Base-by-base conservation (phyloP, 306 rosid species). In the Medicago arabica region DNA sequence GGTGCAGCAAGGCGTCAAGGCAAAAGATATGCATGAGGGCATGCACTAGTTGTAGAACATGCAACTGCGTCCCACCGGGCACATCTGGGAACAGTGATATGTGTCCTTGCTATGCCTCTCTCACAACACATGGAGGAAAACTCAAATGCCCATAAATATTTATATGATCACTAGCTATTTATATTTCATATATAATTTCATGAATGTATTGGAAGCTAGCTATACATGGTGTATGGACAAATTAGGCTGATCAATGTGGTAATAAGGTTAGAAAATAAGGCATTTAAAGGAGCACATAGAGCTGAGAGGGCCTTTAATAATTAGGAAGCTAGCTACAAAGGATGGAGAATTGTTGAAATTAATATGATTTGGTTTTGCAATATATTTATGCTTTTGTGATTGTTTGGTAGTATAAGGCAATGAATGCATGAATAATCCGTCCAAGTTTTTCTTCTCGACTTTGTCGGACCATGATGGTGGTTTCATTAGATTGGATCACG, bases 51-150 rank as follows among this genome's bases (percentile, higher is more conserved):
- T 86, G 89, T 25, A 0, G 65, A 5, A 73, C 28, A 72, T 86
- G 89, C 60, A 64, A 83, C 12, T 83, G 89, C 38, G 86, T 86
- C 18, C 86, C 86, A 68, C 83, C 83, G 0, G 89, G 85, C 71
- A 80, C 89, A 0, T 14, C 41, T 31, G 86, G 83, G 1, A 83
- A 80, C 67, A 0, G 1, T 9, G 13, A 80, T n/a, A 17, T 23
- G 5, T 83, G 89, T 17, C 83, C 86, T 64, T 86, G 89, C 66
- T 86, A 86, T 74, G 83, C 85, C 18, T 2, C 31, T 1, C 23
- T 83, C 63, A 83, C 66, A 18, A 83, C 89, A 0, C 79, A 68
- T 16, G 78, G 65, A 0, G 89, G 87, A 57, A 74, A 21, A 38
- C 83, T 1, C 75, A 86, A 86, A 79, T 86, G 87, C 44, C 89